A percentile compares a stretch with the other conserved stretches of the same genome.
Evolutionary conservation across 1,284 basidiomycete genomes (phyloP).

Genomic region (Pseudozyma flocculosa): DNA sequence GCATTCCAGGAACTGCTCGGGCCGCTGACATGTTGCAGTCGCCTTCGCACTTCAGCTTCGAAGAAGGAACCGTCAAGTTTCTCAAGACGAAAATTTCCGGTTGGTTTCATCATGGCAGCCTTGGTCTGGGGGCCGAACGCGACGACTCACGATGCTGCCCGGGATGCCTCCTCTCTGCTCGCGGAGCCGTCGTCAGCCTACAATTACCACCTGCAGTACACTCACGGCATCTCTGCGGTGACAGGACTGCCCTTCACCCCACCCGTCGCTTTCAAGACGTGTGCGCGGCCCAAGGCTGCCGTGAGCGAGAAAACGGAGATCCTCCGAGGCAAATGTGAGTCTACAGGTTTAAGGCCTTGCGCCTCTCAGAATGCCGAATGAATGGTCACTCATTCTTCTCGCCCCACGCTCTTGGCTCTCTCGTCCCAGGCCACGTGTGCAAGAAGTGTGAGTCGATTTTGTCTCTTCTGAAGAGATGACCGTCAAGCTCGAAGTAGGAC

Average conservation of each 20-base stretch:
- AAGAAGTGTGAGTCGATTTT: constrained; percentile 7
- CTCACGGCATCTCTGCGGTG: constrained; percentile 31
- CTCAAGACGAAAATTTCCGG: constrained; percentile 42
- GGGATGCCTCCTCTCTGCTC: too few relatives aligned
- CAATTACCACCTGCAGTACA: constrained; percentile 44
- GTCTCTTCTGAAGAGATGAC: too few relatives aligned
- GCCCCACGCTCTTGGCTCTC: too few relatives aligned
- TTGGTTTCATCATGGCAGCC: too few relatives aligned
- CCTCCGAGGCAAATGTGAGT: constrained; percentile 14
- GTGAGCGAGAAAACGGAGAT: constrained; percentile 12
- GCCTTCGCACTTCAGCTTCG: constrained; percentile 15
- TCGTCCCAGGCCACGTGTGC: constrained; percentile 22
- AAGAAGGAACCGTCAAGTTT: constrained; percentile 19
- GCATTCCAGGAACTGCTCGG: too few relatives aligned
- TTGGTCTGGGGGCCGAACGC: too few relatives aligned
- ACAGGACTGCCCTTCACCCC: constrained; percentile 35
- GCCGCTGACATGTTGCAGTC: not conserved
- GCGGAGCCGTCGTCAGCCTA: constrained; percentile 16
- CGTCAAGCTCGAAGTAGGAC: not conserved
- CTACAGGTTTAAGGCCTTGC: not conserved
- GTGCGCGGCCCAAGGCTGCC: constrained; percentile 5
- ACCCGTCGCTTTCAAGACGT: constrained; percentile 18
- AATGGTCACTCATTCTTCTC: too few relatives aligned
- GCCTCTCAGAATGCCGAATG: not conserved
- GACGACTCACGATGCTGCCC: too few relatives aligned